Conservation (phyloP, 192 early-diverging fungal genomes). For the Phlyctochytrium planicorne region DNA sequence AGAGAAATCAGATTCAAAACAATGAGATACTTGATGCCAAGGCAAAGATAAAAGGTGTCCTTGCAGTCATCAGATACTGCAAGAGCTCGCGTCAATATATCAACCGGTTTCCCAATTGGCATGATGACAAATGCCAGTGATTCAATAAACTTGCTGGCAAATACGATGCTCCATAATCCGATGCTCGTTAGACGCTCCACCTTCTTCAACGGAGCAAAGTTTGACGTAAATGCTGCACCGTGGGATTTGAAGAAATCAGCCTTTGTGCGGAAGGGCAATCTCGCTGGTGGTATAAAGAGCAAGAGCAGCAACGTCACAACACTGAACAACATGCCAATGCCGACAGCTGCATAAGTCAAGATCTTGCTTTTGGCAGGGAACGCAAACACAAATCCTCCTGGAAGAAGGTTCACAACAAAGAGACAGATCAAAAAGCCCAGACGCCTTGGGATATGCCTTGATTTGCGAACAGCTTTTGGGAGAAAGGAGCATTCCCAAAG, state of each 20-base stretch:
- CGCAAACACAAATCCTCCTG: background rate
- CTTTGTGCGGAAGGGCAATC: background rate
- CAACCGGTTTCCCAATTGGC: constrained; percentile 36
- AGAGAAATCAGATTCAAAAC: constrained; percentile 69
- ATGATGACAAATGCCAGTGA: constrained; percentile 81
- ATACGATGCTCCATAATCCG: constrained; percentile 68
- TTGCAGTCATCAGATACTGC: background rate
- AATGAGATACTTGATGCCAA: constrained; percentile 19
- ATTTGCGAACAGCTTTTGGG: background rate
- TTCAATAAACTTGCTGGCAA: constrained; percentile 74
- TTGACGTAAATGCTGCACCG: background rate
- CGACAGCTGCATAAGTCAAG: background rate
- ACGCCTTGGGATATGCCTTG: background rate
- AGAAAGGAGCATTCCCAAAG: background rate
- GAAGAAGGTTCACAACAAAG: background rate
- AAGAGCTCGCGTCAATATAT: constrained; percentile 15
- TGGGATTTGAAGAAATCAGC: background rate
- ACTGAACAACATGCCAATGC: background rate
- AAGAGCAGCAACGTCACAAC: background rate
- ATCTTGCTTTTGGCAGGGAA: background rate
- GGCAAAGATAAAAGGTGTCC: background rate
- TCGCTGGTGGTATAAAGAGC: background rate
- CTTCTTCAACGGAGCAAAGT: constrained; percentile 10
- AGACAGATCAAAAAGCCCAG: background rate
- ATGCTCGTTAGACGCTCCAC: constrained; percentile 70